Percentiles rank a stretch among this genome's conserved stretches.
Evolutionary conservation across 306 rosid genomes (phyloP).

Genomic region (Oemleria cerasiformis): DNA sequence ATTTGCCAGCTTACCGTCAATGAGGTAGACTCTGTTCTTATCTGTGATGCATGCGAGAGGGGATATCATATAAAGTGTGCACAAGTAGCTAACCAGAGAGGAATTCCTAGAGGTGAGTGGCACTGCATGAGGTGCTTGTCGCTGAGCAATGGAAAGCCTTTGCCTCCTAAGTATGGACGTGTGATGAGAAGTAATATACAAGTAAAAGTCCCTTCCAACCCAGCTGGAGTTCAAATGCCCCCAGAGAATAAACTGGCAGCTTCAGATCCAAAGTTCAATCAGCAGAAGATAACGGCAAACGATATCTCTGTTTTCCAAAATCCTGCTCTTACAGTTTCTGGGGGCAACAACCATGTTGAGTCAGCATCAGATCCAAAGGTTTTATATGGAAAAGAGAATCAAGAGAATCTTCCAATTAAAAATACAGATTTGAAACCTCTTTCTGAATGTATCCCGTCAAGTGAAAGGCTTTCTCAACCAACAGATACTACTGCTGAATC

Average conservation of each 20-base stretch:
- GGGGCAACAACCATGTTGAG: slow-evolving; percentile 32
- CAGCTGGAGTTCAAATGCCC: slow-evolving; percentile 23
- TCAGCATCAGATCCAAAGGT: slow-evolving; percentile 33
- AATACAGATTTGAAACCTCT: slow-evolving; percentile 40
- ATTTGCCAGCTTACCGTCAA: slow-evolving; percentile 66
- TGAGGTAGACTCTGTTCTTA: slow-evolving; percentile 84
- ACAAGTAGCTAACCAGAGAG: slow-evolving; percentile 67
- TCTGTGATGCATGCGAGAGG: slow-evolving; percentile 96
- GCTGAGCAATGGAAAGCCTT: slow-evolving; percentile 84
- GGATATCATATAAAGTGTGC: slow-evolving; percentile 86
- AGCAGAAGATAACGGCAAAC: slow-evolving; percentile 42
- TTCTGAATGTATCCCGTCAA: slow-evolving; percentile 31
- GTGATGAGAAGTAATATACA: slow-evolving; percentile 88
- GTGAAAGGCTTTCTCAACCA: slow-evolving; percentile 42
- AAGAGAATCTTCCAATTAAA: slow-evolving; percentile 33
- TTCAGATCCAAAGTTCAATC: slow-evolving; percentile 52
- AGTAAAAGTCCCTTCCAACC: slow-evolving; percentile 51
- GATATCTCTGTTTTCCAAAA: slow-evolving; percentile 45
- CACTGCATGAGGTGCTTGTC: slow-evolving; percentile 83
- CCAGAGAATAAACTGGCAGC: slow-evolving; percentile 51
- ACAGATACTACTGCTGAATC: slow-evolving; percentile 27
- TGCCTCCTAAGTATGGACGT: slow-evolving; percentile 99
- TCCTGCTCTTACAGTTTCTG: slow-evolving; percentile 30
- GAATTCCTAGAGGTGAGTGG: slow-evolving; percentile 96
- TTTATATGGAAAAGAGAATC: slow-evolving; percentile 37